phyloP scores from a whole-genome alignment of 164 flowering plant species.

The Umbilicus rupestris region DNA sequence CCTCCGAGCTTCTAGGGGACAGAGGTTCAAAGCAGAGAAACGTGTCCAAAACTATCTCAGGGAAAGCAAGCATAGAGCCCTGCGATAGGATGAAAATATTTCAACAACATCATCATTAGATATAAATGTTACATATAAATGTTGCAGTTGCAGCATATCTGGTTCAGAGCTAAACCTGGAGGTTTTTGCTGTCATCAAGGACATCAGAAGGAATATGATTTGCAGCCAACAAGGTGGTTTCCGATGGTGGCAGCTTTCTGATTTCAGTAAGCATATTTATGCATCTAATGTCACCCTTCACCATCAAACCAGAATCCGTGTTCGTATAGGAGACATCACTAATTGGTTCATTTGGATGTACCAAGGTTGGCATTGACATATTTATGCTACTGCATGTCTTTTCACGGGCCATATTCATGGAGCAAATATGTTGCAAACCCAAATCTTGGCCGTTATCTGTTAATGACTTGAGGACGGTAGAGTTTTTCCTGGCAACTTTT shows the following conservation, averaged over 20 bases:
- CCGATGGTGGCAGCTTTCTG: too few relatives aligned
- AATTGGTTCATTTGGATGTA: background rate
- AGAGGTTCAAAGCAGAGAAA: background rate
- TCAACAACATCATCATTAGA: background rate
- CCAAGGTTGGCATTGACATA: background rate
- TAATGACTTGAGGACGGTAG: background rate
- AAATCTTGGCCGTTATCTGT: background rate
- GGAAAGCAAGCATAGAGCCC: background rate
- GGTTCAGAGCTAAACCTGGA: background rate
- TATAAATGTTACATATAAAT: background rate
- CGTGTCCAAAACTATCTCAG: background rate
- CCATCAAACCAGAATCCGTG: too few relatives aligned
- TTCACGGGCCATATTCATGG: background rate
- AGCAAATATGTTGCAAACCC: background rate
- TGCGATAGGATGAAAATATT: background rate
- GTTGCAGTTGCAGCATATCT: background rate
- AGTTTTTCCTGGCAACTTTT: background rate
- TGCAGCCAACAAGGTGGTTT: too few relatives aligned
- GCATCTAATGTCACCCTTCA: too few relatives aligned
- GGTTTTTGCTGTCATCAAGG: background rate
- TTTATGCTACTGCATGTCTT: background rate
- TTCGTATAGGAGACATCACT: too few relatives aligned
- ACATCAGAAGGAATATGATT: background rate
- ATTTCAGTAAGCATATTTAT: too few relatives aligned
- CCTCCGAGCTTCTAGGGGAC: conserved; percentile 9